Conservation (phyloP, 2,329 filamentous ascomycete genomes). For the Botrytis cinerea region DNA sequence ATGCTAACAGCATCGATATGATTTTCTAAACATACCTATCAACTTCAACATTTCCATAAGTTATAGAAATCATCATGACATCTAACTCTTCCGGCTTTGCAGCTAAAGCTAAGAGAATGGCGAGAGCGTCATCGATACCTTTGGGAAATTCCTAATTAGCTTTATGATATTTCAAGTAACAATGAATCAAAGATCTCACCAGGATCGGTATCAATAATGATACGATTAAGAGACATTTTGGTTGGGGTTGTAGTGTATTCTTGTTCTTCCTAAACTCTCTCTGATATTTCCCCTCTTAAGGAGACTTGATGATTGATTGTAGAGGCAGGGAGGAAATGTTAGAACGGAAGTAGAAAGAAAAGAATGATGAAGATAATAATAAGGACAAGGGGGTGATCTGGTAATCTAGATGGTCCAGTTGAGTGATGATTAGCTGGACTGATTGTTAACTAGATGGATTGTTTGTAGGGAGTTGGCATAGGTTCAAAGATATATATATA, state of each 20-base stretch:
- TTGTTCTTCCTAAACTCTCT: neutral
- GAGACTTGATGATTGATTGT: neutral
- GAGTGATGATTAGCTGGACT: neutral
- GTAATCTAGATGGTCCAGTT: neutral
- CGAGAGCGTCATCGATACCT: slow-evolving; percentile 90
- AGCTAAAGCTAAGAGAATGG: slow-evolving; percentile 82
- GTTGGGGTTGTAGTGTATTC: neutral
- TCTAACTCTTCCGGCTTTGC: slow-evolving; percentile 82
- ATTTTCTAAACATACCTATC: slow-evolving; percentile 60
- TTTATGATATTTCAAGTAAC: neutral
- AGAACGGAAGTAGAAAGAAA: neutral
- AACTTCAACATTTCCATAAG: slow-evolving; percentile 90
- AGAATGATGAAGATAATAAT: neutral
- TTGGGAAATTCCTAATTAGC: slow-evolving; percentile 17
- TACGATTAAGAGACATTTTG: slow-evolving; percentile 67
- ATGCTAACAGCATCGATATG: neutral
- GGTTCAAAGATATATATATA: neutral
- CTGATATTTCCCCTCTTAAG: neutral
- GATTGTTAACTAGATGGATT: neutral
- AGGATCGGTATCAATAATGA: slow-evolving; percentile 97
- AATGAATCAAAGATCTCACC: slow-evolving; percentile 50
- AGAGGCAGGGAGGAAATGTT: neutral
- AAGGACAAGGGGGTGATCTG: neutral
- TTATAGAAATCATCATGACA: slow-evolving; percentile 81
- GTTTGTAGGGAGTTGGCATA: neutral